Conservation (phyloP, 177 flowering plant species). For the Vitis hybrid region DNA sequence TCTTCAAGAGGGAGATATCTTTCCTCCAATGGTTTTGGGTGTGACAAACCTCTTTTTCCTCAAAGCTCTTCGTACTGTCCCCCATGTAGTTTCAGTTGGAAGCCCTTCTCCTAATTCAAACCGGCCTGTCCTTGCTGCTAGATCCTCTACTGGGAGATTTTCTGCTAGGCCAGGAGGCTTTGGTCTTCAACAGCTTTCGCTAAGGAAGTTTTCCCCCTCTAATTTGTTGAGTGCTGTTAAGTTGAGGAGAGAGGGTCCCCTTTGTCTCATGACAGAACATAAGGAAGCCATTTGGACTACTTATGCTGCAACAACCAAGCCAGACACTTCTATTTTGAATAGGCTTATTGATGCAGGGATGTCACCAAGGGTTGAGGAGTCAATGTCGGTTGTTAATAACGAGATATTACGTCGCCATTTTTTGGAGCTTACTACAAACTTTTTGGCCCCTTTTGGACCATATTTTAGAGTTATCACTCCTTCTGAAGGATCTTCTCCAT, state of each 20-base stretch:
- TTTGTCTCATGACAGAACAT: conserved; percentile 96
- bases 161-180: conserved; percentile 49
- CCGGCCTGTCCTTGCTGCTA: conserved; percentile 38
- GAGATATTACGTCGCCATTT: conserved; percentile 95
- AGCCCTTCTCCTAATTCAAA: conserved; percentile 64
- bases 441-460: conserved; percentile 97
- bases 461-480: conserved; percentile 81
- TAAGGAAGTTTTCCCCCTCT: conserved; percentile 86
- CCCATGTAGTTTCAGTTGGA: conserved; percentile 93
- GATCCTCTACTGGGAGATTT: conserved; percentile 51
- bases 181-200: conserved; percentile 65
- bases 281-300: conserved; percentile 94
- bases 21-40: conserved; percentile 91
- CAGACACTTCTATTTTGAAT: conserved; percentile 92
- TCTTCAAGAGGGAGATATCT: conserved; percentile 63
- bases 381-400: conserved; percentile 98
- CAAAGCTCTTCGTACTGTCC: conserved; percentile 83
- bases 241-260: conserved; percentile 95
- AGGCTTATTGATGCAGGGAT: conserved; percentile 95
- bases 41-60: conserved; percentile 97
- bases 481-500: conserved; percentile 87
- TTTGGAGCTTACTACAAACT: conserved; percentile 93
- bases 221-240: conserved; percentile 79
- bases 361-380: conserved; percentile 93
- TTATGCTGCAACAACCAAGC: conserved; percentile 79